Evolutionary conservation across 2,329 filamentous ascomycete genomes (phyloP).

Genomic region (Alternaria sp.): DNA sequence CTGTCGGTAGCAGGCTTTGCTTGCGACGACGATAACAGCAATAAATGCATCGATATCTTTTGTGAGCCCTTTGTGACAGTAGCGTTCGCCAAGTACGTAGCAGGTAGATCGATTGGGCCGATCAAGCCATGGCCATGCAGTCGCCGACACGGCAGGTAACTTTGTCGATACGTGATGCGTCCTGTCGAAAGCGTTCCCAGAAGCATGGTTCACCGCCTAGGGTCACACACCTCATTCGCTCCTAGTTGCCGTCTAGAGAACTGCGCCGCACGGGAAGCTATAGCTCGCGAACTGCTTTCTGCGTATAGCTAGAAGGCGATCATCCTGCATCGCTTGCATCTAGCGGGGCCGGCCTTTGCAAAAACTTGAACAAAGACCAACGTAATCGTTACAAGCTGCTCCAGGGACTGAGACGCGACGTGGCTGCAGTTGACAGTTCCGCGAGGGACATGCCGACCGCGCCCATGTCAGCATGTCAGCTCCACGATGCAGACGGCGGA

Average conservation of each 20-base stretch:
- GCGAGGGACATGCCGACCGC: background rate
- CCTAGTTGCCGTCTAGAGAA: slow-evolving; percentile 26
- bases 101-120: background rate
- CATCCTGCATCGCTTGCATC: background rate
- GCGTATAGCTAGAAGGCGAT: background rate
- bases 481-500: background rate
- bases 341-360: background rate
- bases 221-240: slow-evolving; percentile 19
- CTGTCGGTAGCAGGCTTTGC: background rate
- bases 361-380: background rate
- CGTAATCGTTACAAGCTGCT: background rate
- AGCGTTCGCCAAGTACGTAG: background rate
- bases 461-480: slow-evolving; percentile 1
- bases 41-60: background rate
- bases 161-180: slow-evolving; percentile 4
- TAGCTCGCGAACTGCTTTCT: slow-evolving; percentile 3
- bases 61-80: background rate
- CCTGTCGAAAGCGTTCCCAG: slow-evolving; percentile 16
- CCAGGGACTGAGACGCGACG: background rate
- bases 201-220: slow-evolving; percentile 24
- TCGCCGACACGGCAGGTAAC: slow-evolving; percentile 5
- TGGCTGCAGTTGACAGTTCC: background rate
- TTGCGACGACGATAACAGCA: background rate
- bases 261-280: slow-evolving; percentile 1
- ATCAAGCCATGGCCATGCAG: slow-evolving; percentile 1